Evolutionary conservation across 352 stramenopile species (phyloP), one percentile per base, ranked within the genome.

Genomic region (Phytophthora gonapodyides): DNA sequence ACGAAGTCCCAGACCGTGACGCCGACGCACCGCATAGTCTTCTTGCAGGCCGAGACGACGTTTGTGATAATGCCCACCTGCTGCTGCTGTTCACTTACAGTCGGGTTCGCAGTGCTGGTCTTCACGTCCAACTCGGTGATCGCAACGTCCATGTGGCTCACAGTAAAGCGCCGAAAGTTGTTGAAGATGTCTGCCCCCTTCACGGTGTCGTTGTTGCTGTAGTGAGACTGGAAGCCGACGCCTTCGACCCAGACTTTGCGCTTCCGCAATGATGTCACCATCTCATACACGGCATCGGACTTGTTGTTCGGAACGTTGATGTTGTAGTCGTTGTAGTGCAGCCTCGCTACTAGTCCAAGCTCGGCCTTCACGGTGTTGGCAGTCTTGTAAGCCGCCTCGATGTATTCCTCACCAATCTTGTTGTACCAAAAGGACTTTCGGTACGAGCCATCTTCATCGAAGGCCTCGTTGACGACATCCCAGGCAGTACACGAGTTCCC

Each of bases 341-440:
- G 27, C 47, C 43, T 50, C 19, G 44, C 31, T 35, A 52, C 49
- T 13, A 73, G 40, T 3, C 57, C 59, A 19, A 73, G 60, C n/a
- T 71, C 45, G 12, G 34, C 31, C 61, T 73, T 76, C 36, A 73
- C 64, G 43, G 57, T 51, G 27, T 63, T 70, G n/a, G 69, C 69
- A 41, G 69, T 68, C 16, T 62, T 62, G 55, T 66, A 76, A 19
- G 69, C 69, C 13, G 46, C 47, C 10, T 41, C 35, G 36, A 76
- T 73, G 51, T 73, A 76, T 9, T 76, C 69, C 19, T 63, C 65
- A 31, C 69, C 69, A 4, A 56, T 67, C 64, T 71, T 73, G 21
- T 72, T 67, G 55, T 71, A 76, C 69, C 69, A 76, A 27, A 76
- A 76, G 1, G 68, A 76, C 41, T 69, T 33, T 7, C 68, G 58